Base-by-base conservation (phyloP, 2,329 filamentous ascomycete genomes). In the Xylaria sp. region DNA sequence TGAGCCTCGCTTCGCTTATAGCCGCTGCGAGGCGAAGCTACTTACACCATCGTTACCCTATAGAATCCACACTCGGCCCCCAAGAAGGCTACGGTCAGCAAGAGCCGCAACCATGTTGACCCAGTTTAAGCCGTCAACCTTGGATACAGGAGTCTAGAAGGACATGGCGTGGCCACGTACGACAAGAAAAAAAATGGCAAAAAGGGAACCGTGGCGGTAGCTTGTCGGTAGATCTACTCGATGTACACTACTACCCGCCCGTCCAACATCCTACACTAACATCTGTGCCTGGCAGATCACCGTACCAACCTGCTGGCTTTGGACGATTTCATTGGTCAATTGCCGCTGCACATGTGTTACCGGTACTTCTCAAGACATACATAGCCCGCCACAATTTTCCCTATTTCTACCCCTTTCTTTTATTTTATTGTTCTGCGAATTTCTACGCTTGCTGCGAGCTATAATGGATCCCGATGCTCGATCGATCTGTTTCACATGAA, bases 11-110 rank as follows among this genome's bases (percentile, higher is more conserved):
- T 52, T 65, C 61, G 64, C 55, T 58, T 67, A 63, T 56, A 70
- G 25, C 64, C 64, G 68, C 64, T 58, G 55, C 36, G 15, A 20
- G 57, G 62, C 39, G 71, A 73, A 57, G 46, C 59, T 52, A 52
- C 68, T 77, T 77, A 77, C 75, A 71, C 66, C 70, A 76, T 74
- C 64, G 72, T 77, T 77, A 77, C 76, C 73, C 69, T 74, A 77
- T 77, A 64, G 70, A 67, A 77, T 77, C 76, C 76, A 77, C 75
- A 57, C 25, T 58, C 28, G 55, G 56, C 65, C 49, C 71, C 63
- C 64, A 70, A 69, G 20, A 54, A 67, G 48, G 20, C 62, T 70
- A 55, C 70, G 63, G 62, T 63, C 66, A 71, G 12, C 2, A 64
- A 66, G 64, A 71, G 67, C 64, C 61, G 62, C 59, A 70, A 49